phyloP scores from a whole-genome alignment of 2,329 filamentous ascomycete species.

The Pestalotiopsis sp. region DNA sequence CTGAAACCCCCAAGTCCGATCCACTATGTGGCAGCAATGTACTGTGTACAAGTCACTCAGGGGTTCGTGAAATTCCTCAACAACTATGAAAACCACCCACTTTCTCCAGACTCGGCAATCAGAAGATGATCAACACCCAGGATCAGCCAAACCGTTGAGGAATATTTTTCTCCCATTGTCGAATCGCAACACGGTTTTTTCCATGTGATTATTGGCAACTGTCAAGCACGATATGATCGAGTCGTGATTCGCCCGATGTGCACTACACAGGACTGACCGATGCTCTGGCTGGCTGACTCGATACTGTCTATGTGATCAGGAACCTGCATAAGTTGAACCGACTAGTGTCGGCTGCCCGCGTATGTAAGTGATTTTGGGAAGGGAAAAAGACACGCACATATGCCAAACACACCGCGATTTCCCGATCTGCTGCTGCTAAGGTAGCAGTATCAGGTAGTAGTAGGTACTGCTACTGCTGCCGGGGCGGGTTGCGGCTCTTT shows the following conservation, averaged over 20 bases:
- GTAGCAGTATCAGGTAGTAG: too few relatives aligned
- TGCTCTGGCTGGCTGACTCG: not conserved
- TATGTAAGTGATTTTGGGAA: not conserved
- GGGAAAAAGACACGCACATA: too few relatives aligned
- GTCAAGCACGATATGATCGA: not conserved
- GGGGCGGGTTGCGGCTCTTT: not conserved
- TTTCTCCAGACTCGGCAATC: constrained; percentile 2
- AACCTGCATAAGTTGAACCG: not conserved
- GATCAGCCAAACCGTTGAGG: constrained; percentile 11
- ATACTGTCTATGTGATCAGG: not conserved
- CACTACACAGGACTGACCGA: not conserved
- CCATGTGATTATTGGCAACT: constrained; percentile 2
- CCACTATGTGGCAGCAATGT: not conserved
- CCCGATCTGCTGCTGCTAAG: too few relatives aligned
- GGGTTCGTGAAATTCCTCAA: constrained; percentile 5
- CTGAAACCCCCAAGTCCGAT: not conserved
- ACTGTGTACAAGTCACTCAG: not conserved
- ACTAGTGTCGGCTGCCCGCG: not conserved
- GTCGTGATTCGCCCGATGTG: not conserved
- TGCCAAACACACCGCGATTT: too few relatives aligned
- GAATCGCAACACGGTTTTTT: not conserved
- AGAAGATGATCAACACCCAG: constrained; percentile 3
- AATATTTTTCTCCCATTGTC: not conserved
- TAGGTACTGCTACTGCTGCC: not conserved
- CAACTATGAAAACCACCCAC: constrained; percentile 12